These are phyloP conservation scores for Euphorbia tirucalli DNA, from an alignment of 345 rosid species.

Conservation along the genomic window DNA sequence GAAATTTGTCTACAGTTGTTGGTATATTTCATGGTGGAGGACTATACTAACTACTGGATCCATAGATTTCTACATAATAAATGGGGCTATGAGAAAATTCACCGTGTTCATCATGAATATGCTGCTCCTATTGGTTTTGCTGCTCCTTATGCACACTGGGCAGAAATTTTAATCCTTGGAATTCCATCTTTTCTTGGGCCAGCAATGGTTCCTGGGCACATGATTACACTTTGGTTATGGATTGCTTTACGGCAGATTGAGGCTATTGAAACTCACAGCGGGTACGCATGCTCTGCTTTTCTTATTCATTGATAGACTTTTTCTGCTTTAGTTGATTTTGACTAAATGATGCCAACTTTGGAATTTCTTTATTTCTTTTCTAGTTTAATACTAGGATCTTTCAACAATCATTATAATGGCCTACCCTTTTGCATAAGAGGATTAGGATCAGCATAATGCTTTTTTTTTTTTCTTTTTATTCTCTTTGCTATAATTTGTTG, in stretches of 20 bases:
- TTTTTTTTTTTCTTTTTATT: conserved; percentile 1
- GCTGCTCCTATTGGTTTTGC: conserved; percentile 81
- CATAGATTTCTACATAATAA: conserved; percentile 77
- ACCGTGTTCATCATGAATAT: conserved; percentile 83
- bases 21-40: conserved; percentile 81
- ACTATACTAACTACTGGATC: conserved; percentile 84
- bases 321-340: conserved; percentile 37
- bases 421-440: conserved; percentile 27
- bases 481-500: conserved; percentile 11
- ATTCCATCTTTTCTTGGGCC: conserved; percentile 94
- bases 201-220: conserved; percentile 92
- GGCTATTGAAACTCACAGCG: conserved; percentile 95
- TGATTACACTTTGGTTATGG: conserved; percentile 92
- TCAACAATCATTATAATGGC: conserved; percentile 36
- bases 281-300: conserved; percentile 53
- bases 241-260: conserved; percentile 84
- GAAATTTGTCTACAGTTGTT: conserved; percentile 63
- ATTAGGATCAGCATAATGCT: conserved; percentile 24
- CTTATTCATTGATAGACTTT: conserved; percentile 16
- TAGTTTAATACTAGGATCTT: conserved; percentile 19
- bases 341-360: conserved; percentile 35
- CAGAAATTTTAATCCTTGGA: conserved; percentile 78
- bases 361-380: conserved; percentile 27
- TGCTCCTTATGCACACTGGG: conserved; percentile 95
- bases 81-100: conserved; percentile 96